phyloP scores from a whole-genome alignment of 2,329 filamentous ascomycete genomes.

The Paraconiothyrium brasiliense region DNA sequence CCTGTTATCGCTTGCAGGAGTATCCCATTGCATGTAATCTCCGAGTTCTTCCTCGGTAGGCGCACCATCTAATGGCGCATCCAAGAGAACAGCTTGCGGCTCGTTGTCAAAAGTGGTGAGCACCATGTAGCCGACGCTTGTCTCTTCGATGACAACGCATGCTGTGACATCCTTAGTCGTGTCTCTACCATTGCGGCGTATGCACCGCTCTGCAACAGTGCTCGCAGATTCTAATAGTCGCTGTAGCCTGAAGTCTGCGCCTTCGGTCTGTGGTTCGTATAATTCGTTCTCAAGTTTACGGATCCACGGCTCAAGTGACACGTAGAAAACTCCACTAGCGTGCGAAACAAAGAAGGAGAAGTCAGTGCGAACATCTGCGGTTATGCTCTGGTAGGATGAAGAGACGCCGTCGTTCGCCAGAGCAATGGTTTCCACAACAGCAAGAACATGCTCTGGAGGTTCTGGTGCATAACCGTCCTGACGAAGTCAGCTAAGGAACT shows the following conservation, averaged over 20 bases:
- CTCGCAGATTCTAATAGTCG: conserved; percentile 63
- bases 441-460: conserved; percentile 37
- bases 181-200: conserved; percentile 47
- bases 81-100: conserved; percentile 62
- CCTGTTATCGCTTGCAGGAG: conserved; percentile 62
- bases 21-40: conserved; percentile 30
- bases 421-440: conserved; percentile 55
- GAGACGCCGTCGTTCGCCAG: conserved; percentile 32
- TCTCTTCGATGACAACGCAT: conserved; percentile 64
- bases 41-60: conserved; percentile 40
- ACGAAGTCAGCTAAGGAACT: conserved; percentile 22
- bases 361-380: conserved; percentile 62
- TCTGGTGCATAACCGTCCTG: conserved; percentile 31
- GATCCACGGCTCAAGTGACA: conserved; percentile 67
- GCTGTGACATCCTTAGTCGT: conserved; percentile 52
- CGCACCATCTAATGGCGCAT: conserved; percentile 54
- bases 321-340: conserved; percentile 61
- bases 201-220: conserved; percentile 59
- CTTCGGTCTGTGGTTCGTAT: conserved; percentile 59
- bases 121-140: conserved; percentile 67
- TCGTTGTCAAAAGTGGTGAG: conserved; percentile 59
- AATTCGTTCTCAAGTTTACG: conserved; percentile 66
- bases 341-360: conserved; percentile 69
- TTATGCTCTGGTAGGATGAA: conserved; percentile 64
- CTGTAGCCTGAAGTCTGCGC: conserved; percentile 65